A percentile compares a stretch with the other conserved stretches of the same genome.
phyloP scores from a whole-genome alignment of 306 rosid genomes.

The Alnus glutinosa region DNA sequence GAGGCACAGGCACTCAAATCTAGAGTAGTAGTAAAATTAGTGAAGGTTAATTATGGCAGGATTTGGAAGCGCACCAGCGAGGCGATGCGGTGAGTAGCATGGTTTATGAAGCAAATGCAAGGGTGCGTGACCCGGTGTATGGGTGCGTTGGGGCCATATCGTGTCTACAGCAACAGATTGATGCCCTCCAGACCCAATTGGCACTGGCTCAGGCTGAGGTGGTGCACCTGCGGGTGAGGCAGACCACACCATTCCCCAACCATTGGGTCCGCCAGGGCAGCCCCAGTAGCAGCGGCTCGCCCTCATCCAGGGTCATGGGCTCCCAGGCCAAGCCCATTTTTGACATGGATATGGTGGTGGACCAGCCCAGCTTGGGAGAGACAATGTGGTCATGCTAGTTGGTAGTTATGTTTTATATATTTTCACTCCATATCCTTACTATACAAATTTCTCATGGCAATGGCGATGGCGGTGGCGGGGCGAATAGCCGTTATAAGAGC shows the following conservation, averaged over 20 bases:
- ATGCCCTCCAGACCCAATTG: constrained; percentile 67
- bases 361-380: constrained; percentile 52
- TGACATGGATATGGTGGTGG: constrained; percentile 63
- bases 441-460: neutral
- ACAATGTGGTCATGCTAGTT: constrained; percentile 57
- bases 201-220: constrained; percentile 92
- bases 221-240: constrained; percentile 66
- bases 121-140: constrained; percentile 84
- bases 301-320: constrained; percentile 50
- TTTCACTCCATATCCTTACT: constrained; percentile 15
- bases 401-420: neutral
- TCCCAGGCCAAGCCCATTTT: constrained; percentile 54
- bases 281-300: constrained; percentile 62
- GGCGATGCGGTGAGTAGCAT: constrained; percentile 91
- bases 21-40: too few species aligned
- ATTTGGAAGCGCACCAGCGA: constrained; percentile 66
- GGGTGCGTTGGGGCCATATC: constrained; percentile 90
- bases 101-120: constrained; percentile 88
- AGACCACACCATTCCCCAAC: constrained; percentile 39
- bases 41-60: constrained; percentile 36
- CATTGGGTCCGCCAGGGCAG: constrained; percentile 54
- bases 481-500: constrained; percentile 36
- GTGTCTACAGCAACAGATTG: constrained; percentile 76
- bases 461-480: neutral
- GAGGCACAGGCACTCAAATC: too few species aligned